Evolutionary conservation across 768 basidiomycete species (phyloP).

Genomic region (Amanita molliuscula): DNA sequence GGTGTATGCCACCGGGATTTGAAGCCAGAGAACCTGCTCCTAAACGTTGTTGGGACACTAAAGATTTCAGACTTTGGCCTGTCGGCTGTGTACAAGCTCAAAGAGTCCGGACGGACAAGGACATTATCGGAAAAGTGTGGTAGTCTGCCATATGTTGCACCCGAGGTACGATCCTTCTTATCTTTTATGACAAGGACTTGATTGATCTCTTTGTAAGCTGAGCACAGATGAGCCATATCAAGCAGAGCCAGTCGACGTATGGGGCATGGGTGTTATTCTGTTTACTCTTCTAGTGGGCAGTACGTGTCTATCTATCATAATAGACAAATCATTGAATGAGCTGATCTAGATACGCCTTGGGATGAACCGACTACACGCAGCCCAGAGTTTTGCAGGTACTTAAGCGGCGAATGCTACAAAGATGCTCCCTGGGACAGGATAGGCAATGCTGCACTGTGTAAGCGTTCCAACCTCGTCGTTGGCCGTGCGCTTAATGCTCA

Average conservation of each 20-base stretch:
- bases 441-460: constrained; percentile 47
- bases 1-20: constrained; percentile 96
- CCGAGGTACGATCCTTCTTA: constrained; percentile 67
- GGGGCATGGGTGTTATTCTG: constrained; percentile 92
- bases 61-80: constrained; percentile 97
- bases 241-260: constrained; percentile 91
- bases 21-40: constrained; percentile 91
- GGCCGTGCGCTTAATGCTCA: background rate
- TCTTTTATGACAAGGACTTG: background rate
- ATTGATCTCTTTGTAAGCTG: constrained; percentile 32
- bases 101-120: constrained; percentile 69
- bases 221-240: constrained; percentile 58
- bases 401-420: constrained; percentile 61
- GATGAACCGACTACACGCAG: constrained; percentile 81
- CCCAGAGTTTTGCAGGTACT: constrained; percentile 70
- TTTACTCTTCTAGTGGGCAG: constrained; percentile 89
- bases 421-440: constrained; percentile 78
- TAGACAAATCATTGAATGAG: background rate
- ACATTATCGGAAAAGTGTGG: constrained; percentile 77
- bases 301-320: constrained; percentile 24
- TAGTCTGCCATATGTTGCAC: constrained; percentile 89
- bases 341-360: constrained; percentile 83
- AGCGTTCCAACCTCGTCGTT: constrained; percentile 12
- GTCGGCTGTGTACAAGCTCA: constrained; percentile 81
- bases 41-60: constrained; percentile 74